A percentile compares a stretch with the other conserved stretches of the same genome.
Evolutionary conservation across 345 rosid species (phyloP).

Genomic region (Litchi chinensis): DNA sequence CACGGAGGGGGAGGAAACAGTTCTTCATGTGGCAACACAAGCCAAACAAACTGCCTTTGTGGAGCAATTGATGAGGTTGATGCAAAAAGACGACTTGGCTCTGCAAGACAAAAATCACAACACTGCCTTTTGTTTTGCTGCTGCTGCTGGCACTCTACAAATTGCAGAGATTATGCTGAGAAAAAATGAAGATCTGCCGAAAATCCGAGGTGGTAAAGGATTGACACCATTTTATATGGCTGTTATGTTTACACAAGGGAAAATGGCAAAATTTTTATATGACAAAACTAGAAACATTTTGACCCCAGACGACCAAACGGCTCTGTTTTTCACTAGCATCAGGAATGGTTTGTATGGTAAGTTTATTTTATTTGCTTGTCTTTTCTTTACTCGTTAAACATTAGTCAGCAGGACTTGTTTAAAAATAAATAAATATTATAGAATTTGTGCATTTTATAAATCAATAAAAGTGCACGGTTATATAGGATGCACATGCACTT

Average conservation of each 20-base stretch:
- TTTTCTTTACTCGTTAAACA: no score
- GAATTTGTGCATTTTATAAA: no score
- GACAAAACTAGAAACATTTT: neutral
- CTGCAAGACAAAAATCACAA: neutral
- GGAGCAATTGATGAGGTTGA: neutral
- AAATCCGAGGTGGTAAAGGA: neutral
- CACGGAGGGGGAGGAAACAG: neutral
- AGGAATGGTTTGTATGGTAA: neutral
- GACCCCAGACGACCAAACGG: neutral
- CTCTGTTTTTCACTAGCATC: neutral
- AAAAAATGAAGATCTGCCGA: neutral
- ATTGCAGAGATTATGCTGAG: neutral
- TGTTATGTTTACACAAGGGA: neutral
- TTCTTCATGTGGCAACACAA: slow-evolving; percentile 3
- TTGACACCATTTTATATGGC: neutral
- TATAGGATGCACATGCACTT: no score
- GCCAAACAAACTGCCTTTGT: neutral
- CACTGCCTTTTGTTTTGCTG: slow-evolving; percentile 1
- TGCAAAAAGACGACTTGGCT: neutral
- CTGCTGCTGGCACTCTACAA: neutral
- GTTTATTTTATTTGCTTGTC: neutral
- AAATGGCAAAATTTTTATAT: neutral
- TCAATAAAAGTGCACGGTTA: no score
- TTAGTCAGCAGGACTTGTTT: no score
- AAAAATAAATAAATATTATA: no score